A percentile compares a stretch with the other conserved stretches of the same genome.
Evolutionary conservation across 2,329 filamentous ascomycete genomes (phyloP).

Genomic region (Fusarium avenaceum): DNA sequence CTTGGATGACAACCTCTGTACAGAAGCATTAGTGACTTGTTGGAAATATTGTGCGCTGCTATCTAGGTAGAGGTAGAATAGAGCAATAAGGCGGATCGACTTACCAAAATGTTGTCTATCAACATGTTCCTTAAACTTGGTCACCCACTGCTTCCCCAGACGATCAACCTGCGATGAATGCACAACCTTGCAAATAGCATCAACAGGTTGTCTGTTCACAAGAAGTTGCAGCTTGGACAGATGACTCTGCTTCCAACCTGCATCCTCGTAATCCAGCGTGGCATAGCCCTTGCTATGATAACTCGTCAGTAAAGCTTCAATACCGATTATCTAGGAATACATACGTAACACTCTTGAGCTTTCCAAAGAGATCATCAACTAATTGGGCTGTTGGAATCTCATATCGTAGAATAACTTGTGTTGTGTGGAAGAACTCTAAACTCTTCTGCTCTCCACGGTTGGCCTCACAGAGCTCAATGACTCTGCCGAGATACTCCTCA

Average conservation of each 20-base stretch:
- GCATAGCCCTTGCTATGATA: slow-evolving; percentile 84
- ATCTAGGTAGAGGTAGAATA: not conserved
- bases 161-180: slow-evolving; percentile 85
- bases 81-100: slow-evolving; percentile 21
- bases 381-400: slow-evolving; percentile 88
- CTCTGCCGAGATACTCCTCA: slow-evolving; percentile 92
- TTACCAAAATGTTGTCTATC: slow-evolving; percentile 90
- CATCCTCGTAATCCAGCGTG: slow-evolving; percentile 95
- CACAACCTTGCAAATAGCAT: slow-evolving; percentile 92
- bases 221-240: slow-evolving; percentile 92
- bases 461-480: slow-evolving; percentile 93
- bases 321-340: slow-evolving; percentile 15
- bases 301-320: slow-evolving; percentile 1
- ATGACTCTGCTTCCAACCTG: slow-evolving; percentile 83
- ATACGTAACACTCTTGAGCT: slow-evolving; percentile 86
- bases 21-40: slow-evolving; percentile 3
- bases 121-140: slow-evolving; percentile 97
- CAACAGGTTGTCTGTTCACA: slow-evolving; percentile 93
- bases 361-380: slow-evolving; percentile 97
- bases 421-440: slow-evolving; percentile 90
- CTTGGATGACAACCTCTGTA: slow-evolving; percentile 90
- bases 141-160: slow-evolving; percentile 88
- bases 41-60: not conserved
- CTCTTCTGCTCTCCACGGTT: slow-evolving; percentile 90
- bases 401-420: slow-evolving; percentile 95